Evolutionary conservation across 257 asterid genomes (phyloP).

Genomic region (Linderniella brevidens): DNA sequence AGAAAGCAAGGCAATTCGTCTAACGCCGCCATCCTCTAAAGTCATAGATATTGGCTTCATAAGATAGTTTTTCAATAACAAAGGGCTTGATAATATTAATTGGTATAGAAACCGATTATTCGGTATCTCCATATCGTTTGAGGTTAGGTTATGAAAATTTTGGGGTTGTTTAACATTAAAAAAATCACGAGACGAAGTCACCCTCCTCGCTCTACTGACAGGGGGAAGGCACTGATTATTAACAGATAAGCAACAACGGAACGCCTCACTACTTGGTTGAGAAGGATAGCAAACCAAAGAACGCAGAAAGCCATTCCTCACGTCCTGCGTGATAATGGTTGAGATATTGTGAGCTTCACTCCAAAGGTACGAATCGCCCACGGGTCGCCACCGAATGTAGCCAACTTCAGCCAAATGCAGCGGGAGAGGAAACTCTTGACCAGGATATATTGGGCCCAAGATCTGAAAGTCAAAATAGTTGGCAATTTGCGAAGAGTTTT

Average conservation of each 20-base stretch:
- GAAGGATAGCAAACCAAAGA: constrained; percentile 93
- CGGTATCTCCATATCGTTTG: constrained; percentile 26
- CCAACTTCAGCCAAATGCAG: constrained; percentile 95
- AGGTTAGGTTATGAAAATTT: constrained; percentile 17
- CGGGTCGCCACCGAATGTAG: constrained; percentile 84
- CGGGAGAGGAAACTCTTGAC: constrained; percentile 93
- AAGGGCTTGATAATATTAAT: constrained; percentile 60
- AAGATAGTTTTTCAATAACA: constrained; percentile 70
- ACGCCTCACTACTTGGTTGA: constrained; percentile 82
- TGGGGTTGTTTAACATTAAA: constrained; percentile 20
- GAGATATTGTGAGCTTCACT: constrained; percentile 83
- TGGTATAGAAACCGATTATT: constrained; percentile 45
- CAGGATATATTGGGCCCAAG: constrained; percentile 83
- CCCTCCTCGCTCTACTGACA: constrained; percentile 27
- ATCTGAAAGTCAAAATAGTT: constrained; percentile 35
- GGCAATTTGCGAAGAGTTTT: constrained; percentile 10
- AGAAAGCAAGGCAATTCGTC: constrained; percentile 45
- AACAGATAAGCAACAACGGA: constrained; percentile 84
- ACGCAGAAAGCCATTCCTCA: constrained; percentile 52
- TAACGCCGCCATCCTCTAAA: constrained; percentile 62
- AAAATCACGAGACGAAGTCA: constrained; percentile 17
- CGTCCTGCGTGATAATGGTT: constrained; percentile 65
- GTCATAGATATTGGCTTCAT: constrained; percentile 52
- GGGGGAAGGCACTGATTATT: constrained; percentile 51
- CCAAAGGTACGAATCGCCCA: constrained; percentile 77